Base-by-base conservation (phyloP, 371 early-diverging fungal genomes). In the Rhizopus arrhizus region DNA sequence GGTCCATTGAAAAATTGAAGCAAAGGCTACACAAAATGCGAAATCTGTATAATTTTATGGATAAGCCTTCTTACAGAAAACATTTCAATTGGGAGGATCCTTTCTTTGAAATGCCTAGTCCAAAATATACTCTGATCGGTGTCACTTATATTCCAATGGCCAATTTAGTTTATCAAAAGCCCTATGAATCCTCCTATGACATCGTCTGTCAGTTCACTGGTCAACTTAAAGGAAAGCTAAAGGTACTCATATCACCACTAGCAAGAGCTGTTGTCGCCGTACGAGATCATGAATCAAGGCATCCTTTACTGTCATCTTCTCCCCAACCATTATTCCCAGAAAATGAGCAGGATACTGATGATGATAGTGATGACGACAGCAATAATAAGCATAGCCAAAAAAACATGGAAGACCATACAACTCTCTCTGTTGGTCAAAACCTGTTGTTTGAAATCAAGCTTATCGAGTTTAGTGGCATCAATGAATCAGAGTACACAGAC, bases 71-170 rank as follows among this genome's bases (percentile, higher is more conserved):
- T 28, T 89, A 89, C 64, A 74, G 86, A 40, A 83, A 87, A 31
- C 90, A 92, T 54, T 85, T 91, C 62, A 89, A 88, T 46, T 85
- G 85, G 77, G 86, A 87, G 58, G 91, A 91, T 56, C 91, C 91
- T 0, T 91, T 92, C 61, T 89, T 85, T 55, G 87, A 88, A 50
- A 79, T 76, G 7, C 88, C 90, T 0, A 68, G 81, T 7, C 87
- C 87, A 1, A 75, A 76, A 11, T 92, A 78, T 59, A 77, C 86
- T 3, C 86, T 89, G 50, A 78, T 90, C 15, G 92, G 91, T 11
- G 72, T 80, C 3, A 86, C 88, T 0, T 66, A 77, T 0, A 69
- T 77, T 0, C 75, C 84, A 38, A 43, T 88, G 50, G 72, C 77
- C 8, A 81, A 75, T 42, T 68, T 89, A 5, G 61, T 77, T 51